Conservation (phyloP, 2,329 filamentous ascomycete species). For the Epichloe glyceriae region DNA sequence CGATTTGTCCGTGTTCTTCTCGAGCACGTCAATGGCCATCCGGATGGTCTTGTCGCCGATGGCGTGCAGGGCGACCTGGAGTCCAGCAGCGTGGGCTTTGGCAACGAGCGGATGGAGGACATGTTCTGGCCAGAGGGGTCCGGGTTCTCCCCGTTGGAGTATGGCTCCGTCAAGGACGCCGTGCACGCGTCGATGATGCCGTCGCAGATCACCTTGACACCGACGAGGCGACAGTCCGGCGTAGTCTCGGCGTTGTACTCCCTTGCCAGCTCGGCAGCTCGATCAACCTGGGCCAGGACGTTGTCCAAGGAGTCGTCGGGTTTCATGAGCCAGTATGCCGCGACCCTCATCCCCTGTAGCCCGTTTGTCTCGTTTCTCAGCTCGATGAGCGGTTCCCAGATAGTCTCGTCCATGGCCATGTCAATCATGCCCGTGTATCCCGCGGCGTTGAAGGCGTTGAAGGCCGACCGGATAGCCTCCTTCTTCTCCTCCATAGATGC, state of each 20-base stretch:
- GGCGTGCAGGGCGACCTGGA: slow-evolving; percentile 52
- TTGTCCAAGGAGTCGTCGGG: slow-evolving; percentile 28
- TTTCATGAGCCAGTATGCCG: slow-evolving; percentile 44
- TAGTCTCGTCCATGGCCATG: slow-evolving; percentile 48
- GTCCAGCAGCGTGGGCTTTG: slow-evolving; percentile 36
- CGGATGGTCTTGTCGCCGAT: slow-evolving; percentile 49
- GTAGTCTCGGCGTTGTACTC: slow-evolving; percentile 21
- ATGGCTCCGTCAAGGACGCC: slow-evolving; percentile 45
- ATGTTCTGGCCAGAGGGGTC: slow-evolving; percentile 41
- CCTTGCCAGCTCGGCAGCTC: slow-evolving; percentile 30
- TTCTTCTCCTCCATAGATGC: slow-evolving; percentile 34
- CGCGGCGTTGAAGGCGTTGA: slow-evolving; percentile 34
- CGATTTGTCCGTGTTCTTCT: slow-evolving; percentile 25
- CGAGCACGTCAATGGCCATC: slow-evolving; percentile 44
- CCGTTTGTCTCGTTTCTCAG: slow-evolving; percentile 23
- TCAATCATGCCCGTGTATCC: slow-evolving; percentile 44
- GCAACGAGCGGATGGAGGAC: slow-evolving; percentile 40
- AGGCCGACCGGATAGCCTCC: slow-evolving; percentile 32
- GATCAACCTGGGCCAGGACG: slow-evolving; percentile 34
- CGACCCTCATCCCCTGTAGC: slow-evolving; percentile 28
- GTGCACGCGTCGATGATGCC: slow-evolving; percentile 54
- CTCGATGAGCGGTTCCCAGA: slow-evolving; percentile 38
- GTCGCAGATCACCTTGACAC: slow-evolving; percentile 53
- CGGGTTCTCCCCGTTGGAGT: slow-evolving; percentile 33
- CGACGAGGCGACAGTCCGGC: slow-evolving; percentile 36